phyloP scores from a whole-genome alignment of 495 filamentous ascomycete genomes.

The Aspergillus incahuasiensis region DNA sequence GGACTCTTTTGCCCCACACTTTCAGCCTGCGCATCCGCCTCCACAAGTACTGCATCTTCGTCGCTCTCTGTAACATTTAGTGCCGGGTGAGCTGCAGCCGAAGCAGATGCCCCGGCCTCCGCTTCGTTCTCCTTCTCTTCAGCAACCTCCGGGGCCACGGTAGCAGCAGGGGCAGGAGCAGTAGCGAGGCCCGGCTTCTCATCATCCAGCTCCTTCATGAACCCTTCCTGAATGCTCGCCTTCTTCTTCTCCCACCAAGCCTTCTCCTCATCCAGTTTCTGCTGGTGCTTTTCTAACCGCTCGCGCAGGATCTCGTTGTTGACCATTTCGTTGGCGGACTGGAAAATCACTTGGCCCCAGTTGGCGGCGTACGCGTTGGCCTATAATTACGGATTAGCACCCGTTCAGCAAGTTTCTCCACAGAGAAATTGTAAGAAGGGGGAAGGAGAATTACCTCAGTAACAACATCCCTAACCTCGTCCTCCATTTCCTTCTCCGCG shows the following conservation, averaged over 20 bases:
- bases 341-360: slow-evolving; percentile 95
- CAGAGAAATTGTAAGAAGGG: not conserved
- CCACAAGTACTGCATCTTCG: slow-evolving; percentile 83
- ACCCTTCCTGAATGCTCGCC: slow-evolving; percentile 64
- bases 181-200: slow-evolving; percentile 28
- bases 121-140: not conserved
- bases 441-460: slow-evolving; percentile 59
- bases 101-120: not conserved
- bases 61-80: slow-evolving; percentile 57
- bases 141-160: slow-evolving; percentile 8
- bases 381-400: slow-evolving; percentile 28
- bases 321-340: slow-evolving; percentile 82
- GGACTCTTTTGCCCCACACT: slow-evolving; percentile 31
- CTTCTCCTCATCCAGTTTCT: slow-evolving; percentile 64
- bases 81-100: slow-evolving; percentile 12
- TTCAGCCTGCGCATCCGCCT: slow-evolving; percentile 56
- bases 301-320: slow-evolving; percentile 60
- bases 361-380: slow-evolving; percentile 81
- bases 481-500: slow-evolving; percentile 97
- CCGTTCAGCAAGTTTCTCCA: not conserved
- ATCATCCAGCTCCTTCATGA: slow-evolving; percentile 79
- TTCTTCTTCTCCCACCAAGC: slow-evolving; percentile 89
- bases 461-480: slow-evolving; percentile 89
- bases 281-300: slow-evolving; percentile 59
- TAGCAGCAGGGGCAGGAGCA: slow-evolving; percentile 15